A percentile compares a stretch with the other conserved stretches of the same genome.
These are phyloP conservation scores for Monosporozyma siamensis DNA, from an alignment of 805 yeast species.

Conservation along the genomic window DNA sequence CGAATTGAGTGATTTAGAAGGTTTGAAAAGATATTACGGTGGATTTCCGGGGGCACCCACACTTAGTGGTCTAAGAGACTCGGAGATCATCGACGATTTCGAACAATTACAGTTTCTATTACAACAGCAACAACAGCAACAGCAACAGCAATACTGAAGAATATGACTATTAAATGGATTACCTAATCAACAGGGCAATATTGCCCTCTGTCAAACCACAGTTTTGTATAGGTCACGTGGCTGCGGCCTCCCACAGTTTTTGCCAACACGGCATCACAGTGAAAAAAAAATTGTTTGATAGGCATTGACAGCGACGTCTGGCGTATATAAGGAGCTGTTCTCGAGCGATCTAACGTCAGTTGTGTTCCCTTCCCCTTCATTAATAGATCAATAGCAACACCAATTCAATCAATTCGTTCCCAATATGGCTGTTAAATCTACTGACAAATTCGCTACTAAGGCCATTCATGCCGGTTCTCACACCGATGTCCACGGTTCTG, in stretches of 20 bases:
- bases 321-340: no score
- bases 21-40: slow-evolving; percentile 57
- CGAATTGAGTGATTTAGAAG: slow-evolving; percentile 63
- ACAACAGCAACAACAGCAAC: neutral
- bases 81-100: slow-evolving; percentile 71
- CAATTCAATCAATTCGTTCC: neutral
- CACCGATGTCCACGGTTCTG: slow-evolving; percentile 74
- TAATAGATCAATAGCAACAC: neutral
- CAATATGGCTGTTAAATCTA: slow-evolving; percentile 20
- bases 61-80: slow-evolving; percentile 51
- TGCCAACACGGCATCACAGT: no score
- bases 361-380: no score
- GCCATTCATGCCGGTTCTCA: slow-evolving; percentile 82
- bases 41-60: slow-evolving; percentile 73
- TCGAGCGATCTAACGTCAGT: no score
- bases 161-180: no score
- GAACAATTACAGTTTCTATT: slow-evolving; percentile 1
- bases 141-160: no score
- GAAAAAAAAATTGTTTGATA: no score
- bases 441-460: slow-evolving; percentile 55
- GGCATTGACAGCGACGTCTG: no score
- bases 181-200: no score
- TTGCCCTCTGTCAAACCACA: no score
- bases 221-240: no score
- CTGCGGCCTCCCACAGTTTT: no score